Base-by-base conservation (phyloP, 176 grass and related monocot species). In the Triticum timopheevii region DNA sequence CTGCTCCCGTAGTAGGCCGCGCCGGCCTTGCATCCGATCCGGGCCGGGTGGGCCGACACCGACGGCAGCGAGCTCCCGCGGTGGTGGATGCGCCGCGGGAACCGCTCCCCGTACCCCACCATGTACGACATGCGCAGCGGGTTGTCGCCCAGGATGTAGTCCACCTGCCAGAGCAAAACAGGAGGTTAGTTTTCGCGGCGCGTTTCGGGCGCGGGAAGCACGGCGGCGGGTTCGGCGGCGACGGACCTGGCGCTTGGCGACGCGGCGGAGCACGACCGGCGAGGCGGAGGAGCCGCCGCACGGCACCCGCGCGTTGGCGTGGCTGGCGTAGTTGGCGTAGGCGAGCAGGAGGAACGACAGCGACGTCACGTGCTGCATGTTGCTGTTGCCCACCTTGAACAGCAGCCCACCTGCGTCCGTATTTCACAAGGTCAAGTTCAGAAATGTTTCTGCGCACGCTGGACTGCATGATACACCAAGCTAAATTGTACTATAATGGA, bases 321-420 rank as follows among this genome's bases (percentile, higher is more conserved):
- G 95, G 91, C 93, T 97, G 50, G 95, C 89, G 85, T 98, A 98
- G 70, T 81, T 98, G 33, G 95, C 91, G 87, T 98, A 95, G 56
- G 91, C 89, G n/a, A 98, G 93, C 25, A 98, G 85, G 3, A 98
- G 91, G 89, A 98, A 98, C 10, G 95, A 98, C 80, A 98, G 85
- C 33, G 95, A 85, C 30, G 95, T 98, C 34, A 98, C 95, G 91
- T 98, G 95, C 89, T 98, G 95, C 95, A 98, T 98, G 87, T 98
- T 98, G 91, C 95, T 98, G 38, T 94, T 92, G 73, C 95, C 95
- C 1, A 93, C 87, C 87, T 98, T 98, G 76, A 93, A 98, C 61
- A 98, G 64, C 4, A 98, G 86, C 0, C 95, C 95, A 9, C 95
- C 93, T 94, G 88, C 67, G 28, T 2, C 0, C 1, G 4, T 54